Conservation (phyloP, 2,329 filamentous ascomycete species). For the Orbilia quercus region DNA sequence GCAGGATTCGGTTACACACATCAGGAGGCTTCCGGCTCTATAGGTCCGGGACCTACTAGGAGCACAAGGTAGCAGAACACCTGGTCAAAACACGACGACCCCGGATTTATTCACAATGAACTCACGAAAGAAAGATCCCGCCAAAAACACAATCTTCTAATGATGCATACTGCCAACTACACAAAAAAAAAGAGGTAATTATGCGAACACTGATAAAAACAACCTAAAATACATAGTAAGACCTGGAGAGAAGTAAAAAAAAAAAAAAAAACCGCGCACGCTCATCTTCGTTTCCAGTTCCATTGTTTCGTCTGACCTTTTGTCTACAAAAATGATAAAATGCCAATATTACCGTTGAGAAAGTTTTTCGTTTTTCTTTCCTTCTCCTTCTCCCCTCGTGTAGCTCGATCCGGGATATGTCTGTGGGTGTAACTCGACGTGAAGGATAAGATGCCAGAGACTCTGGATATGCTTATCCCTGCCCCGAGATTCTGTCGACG, state of each 20-base stretch:
- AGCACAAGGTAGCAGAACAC: too few species aligned
- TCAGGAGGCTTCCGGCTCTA: too few species aligned
- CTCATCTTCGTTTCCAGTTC: slow-evolving; percentile 41
- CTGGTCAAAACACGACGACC: too few species aligned
- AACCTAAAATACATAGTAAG: slow-evolving; percentile 53
- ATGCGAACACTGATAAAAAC: slow-evolving; percentile 12
- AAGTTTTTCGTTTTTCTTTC: slow-evolving; percentile 17
- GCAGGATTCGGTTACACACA: background rate
- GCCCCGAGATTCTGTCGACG: background rate
- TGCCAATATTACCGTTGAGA: slow-evolving; percentile 51
- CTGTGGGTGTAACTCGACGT: slow-evolving; percentile 13
- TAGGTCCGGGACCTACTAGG: too few species aligned
- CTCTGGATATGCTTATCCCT: background rate
- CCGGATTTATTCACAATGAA: too few species aligned
- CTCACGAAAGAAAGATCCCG: slow-evolving; percentile 6
- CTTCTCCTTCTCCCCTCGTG: slow-evolving; percentile 1
- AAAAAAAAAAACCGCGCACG: slow-evolving; percentile 27
- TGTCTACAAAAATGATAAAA: slow-evolving; percentile 53
- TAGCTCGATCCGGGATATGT: background rate
- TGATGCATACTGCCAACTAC: slow-evolving; percentile 32
- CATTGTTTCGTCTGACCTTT: slow-evolving; percentile 30
- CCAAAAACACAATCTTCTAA: slow-evolving; percentile 33
- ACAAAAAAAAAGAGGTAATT: slow-evolving; percentile 7
- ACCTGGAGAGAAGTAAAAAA: slow-evolving; percentile 16
- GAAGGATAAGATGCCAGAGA: slow-evolving; percentile 3